These are phyloP conservation scores for Nitzschia sp. DNA, from an alignment of 108 stramenopile species.

Conservation along the genomic window DNA sequence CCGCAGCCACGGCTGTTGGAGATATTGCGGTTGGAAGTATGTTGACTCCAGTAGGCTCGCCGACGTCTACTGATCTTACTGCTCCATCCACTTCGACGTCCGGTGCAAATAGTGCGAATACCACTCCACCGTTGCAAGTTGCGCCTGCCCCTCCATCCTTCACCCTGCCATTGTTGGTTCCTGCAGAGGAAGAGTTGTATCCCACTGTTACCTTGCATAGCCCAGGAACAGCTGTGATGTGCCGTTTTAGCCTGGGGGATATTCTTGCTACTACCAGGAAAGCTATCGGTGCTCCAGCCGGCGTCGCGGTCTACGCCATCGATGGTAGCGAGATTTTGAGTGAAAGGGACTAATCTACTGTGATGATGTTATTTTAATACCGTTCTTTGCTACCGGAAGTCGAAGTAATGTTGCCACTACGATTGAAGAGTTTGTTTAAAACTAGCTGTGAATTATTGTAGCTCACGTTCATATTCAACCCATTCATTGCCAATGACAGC, in stretches of 20 bases:
- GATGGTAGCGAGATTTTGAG: slow-evolving; percentile 90
- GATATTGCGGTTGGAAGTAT: background rate
- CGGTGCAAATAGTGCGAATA: background rate
- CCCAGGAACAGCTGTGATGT: slow-evolving; percentile 84
- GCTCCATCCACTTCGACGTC: slow-evolving; percentile 37
- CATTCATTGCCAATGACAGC: slow-evolving; percentile 63
- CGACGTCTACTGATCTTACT: background rate
- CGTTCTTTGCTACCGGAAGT: too few species aligned
- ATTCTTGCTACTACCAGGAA: slow-evolving; percentile 65
- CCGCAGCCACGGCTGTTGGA: background rate
- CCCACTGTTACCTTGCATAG: slow-evolving; percentile 92
- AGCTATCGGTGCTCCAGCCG: slow-evolving; percentile 79
- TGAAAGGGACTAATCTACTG: slow-evolving; percentile 2
- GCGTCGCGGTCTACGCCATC: slow-evolving; percentile 82
- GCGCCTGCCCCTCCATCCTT: slow-evolving; percentile 21
- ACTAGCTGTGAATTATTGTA: slow-evolving; percentile 11
- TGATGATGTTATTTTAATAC: too few species aligned
- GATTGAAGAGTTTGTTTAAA: too few species aligned
- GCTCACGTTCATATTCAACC: slow-evolving; percentile 61
- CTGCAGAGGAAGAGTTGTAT: slow-evolving; percentile 88
- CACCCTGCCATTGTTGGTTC: slow-evolving; percentile 72
- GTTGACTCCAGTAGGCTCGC: slow-evolving; percentile 2
- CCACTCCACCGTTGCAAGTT: background rate
- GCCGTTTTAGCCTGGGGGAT: slow-evolving; percentile 82
- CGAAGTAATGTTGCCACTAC: too few species aligned